Base-by-base conservation (phyloP, 1,284 basidiomycete genomes). In the Ceratobasidium sp. region DNA sequence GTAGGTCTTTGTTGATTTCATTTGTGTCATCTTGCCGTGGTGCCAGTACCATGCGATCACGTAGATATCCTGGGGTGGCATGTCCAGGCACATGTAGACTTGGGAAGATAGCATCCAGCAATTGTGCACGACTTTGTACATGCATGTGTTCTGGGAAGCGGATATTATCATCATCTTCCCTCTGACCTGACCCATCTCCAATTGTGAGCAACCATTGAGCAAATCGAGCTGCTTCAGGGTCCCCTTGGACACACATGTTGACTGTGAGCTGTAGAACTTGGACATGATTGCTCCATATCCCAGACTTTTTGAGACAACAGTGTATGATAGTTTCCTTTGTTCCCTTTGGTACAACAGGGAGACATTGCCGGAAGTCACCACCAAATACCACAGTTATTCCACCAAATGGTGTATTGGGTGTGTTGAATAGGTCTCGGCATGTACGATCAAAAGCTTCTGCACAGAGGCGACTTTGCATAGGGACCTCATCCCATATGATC, bases 401-500 rank as follows among this genome's bases (percentile, higher is more conserved):
- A 14, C 79, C 81, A 78, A 81, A 83, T 1, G 75, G 75, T 0
- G 11, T 1, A 33, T 76, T 58, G 3, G 49, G 53, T 42, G 41
- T n/a, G 25, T 75, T 56, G 0, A 71, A 56, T 8, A 81, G 53
- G 52, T 82, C 78, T 11, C 72, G 74, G 0, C 78, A 69, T 0
- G 77, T 75, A 0, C 71, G 30, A 56, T 82, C 77, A 0, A 80
- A 73, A 27, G 77, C 75, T 64, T 82, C 79, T 29, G 77, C 39
- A 0, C 73, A 74, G 68, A 73, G 46, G 0, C 74, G 68, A 62
- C 82, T 73, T 9, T 80, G 78, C 74, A 78, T 77, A 0, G 72
- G 72, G 5, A 76, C 74, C 71, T 83, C 78, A 76, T 81, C 78
- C 78, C 77, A 82, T 7, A 82, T 80, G 23, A 81, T 78, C 1